Conservation (phyloP, 805 yeast species). For the Candida fluviatilis region DNA sequence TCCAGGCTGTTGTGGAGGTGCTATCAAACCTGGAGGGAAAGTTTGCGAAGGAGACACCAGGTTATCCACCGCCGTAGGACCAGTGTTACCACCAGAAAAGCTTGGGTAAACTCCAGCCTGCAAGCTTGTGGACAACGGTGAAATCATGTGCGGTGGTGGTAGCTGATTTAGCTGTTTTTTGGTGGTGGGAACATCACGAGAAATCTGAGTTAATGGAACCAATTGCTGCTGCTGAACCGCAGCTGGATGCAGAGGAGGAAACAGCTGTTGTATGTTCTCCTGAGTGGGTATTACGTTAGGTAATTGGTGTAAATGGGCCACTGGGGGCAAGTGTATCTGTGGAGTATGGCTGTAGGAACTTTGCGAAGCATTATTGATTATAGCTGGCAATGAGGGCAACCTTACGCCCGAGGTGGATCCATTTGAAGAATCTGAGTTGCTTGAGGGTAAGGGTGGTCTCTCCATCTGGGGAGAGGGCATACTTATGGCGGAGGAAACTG, state of each 20-base stretch:
- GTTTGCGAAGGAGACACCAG: constrained; percentile 1
- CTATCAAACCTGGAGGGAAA: neutral
- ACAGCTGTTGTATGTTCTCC: neutral
- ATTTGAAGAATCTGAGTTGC: neutral
- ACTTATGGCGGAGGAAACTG: constrained; percentile 1
- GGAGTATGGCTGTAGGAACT: neutral
- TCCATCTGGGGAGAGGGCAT: constrained; percentile 1
- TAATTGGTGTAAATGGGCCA: neutral
- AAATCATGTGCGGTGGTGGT: constrained; percentile 2
- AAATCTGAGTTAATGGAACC: neutral
- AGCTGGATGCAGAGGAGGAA: constrained; percentile 2
- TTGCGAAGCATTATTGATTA: neutral
- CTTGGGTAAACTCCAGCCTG: constrained; percentile 1
- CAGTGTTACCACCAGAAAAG: no score
- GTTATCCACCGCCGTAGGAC: no score
- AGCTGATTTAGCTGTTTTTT: neutral
- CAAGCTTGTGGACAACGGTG: constrained; percentile 1
- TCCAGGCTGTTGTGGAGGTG: constrained; percentile 3
- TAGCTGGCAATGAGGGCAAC: neutral
- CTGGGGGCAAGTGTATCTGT: neutral
- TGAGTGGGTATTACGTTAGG: constrained; percentile 1
- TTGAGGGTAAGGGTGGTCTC: neutral
- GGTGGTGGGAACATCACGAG: neutral
- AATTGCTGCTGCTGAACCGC: constrained; percentile 3
- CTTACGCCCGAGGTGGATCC: neutral